Conservation (phyloP, 176 grass and related monocot genomes). For the Aegilops sharonensis region DNA sequence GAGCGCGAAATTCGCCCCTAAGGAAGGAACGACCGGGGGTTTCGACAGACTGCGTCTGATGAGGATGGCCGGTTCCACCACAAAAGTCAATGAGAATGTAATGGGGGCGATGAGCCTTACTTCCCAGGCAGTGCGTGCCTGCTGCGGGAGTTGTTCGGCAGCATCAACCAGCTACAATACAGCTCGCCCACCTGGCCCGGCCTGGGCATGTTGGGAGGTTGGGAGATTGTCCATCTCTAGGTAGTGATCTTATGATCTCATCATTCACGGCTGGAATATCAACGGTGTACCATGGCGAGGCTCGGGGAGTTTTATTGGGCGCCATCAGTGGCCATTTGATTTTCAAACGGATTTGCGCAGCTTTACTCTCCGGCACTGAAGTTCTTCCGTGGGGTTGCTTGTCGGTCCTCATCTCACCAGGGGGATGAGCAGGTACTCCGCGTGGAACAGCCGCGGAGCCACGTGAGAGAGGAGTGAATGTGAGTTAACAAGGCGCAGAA, state of each 20-base stretch:
- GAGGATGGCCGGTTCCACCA: too few species aligned
- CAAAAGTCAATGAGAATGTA: too few species aligned
- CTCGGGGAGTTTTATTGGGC: constrained; percentile 31
- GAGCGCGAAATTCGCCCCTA: too few species aligned
- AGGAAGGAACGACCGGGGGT: too few species aligned
- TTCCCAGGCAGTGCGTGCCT: too few species aligned
- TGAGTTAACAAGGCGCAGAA: constrained; percentile 18
- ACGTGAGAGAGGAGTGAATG: constrained; percentile 34
- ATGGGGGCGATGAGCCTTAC: too few species aligned
- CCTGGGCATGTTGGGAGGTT: too few species aligned
- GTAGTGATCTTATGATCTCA: not conserved
- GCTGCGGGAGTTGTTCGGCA: too few species aligned
- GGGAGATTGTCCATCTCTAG: too few species aligned
- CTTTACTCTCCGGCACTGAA: constrained; percentile 32
- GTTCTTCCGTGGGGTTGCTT: constrained; percentile 11
- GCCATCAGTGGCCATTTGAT: not conserved
- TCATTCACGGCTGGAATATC: not conserved
- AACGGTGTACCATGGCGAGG: not conserved
- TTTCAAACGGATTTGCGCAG: constrained; percentile 24
- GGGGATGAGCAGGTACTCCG: constrained; percentile 94
- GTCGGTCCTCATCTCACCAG: constrained; percentile 19
- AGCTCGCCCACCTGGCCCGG: too few species aligned
- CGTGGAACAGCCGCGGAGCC: constrained; percentile 78
- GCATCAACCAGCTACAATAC: too few species aligned
- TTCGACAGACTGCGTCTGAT: too few species aligned